phyloP scores from a whole-genome alignment of 495 filamentous ascomycete genomes.

The Hypoxylon intermedium region DNA sequence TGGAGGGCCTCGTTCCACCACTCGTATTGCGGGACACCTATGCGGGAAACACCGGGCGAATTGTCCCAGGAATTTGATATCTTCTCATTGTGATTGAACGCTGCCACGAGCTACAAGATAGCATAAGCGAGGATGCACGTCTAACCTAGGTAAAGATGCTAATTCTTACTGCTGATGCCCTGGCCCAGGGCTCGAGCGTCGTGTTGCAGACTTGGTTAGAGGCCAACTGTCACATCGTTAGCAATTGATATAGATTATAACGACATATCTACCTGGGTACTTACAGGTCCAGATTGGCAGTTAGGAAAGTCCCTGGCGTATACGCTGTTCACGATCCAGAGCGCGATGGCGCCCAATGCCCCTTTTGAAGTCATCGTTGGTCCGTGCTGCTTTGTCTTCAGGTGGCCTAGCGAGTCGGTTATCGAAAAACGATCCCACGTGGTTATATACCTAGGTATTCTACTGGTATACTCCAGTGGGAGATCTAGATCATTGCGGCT shows the following conservation, averaged over 20 bases:
- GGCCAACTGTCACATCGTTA: slow-evolving; percentile 32
- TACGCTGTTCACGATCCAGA: slow-evolving; percentile 6
- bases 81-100: slow-evolving; percentile 52
- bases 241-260: background rate
- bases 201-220: slow-evolving; percentile 55
- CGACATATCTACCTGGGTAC: background rate
- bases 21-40: slow-evolving; percentile 64
- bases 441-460: slow-evolving; percentile 17
- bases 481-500: slow-evolving; percentile 26
- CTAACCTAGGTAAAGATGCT: background rate
- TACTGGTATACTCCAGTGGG: background rate
- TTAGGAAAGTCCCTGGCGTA: slow-evolving; percentile 33
- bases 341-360: slow-evolving; percentile 6
- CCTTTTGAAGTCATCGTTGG: slow-evolving; percentile 8
- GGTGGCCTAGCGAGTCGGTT: background rate
- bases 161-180: slow-evolving; percentile 51
- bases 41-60: slow-evolving; percentile 61
- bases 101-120: slow-evolving; percentile 33
- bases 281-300: slow-evolving; percentile 31
- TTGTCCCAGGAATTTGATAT: slow-evolving; percentile 64
- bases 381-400: background rate
- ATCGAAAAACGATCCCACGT: background rate
- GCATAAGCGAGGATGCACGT: background rate
- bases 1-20: slow-evolving; percentile 65
- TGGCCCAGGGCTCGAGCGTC: slow-evolving; percentile 42